Base-by-base conservation (phyloP, 1,284 basidiomycete genomes). In the Puccinia hordei region DNA sequence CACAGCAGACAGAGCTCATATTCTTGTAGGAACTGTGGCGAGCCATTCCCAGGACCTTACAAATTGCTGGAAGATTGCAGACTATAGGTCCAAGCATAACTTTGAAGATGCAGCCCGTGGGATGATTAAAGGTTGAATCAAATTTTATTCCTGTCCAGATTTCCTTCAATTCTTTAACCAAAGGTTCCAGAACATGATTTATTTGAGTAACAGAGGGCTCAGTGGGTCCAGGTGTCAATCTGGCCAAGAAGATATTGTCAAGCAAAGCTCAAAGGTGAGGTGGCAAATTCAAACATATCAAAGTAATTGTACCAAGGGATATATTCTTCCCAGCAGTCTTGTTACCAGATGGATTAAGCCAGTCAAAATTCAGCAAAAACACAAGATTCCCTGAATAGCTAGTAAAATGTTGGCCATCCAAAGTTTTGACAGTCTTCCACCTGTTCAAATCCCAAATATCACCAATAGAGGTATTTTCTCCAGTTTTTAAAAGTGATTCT, bases 101-200 rank as follows among this genome's bases (percentile, higher is more conserved):
- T 51, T 46, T 17, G n/a, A 80, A 65, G n/a, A 80, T 33, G 19
- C 69, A 30, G 30, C 78, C 78, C 8, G 13, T 35, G 9, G 68
- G 68, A 19, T 24, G 22, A 17, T 22, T 51, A 6, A 33, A 8
- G 6, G 74, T 77, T 35, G 63, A 33, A 22, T 30, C 6, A 38
- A 78, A 55, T 17, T 51, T 15, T 1, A 24, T 12, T 9, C 68
- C 68, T 12, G 30, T 53, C 68, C 68, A 71, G 17, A 71, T 30
- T 17, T 44, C 46, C 8, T 24, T 6, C 19, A 71, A 33, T 30
- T 80, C 78, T 15, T 85, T 81, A 4, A 86, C 82, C 6, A 87
- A 57, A 4, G 84, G 85, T 24, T 65, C 13, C 0, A 87, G 61
- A 66, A 85, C 83, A 38, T 85, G 83, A 30, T 78, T 78, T 6